Base-by-base conservation (phyloP, 805 yeast species). In the Torulaspora delbrueckii region DNA sequence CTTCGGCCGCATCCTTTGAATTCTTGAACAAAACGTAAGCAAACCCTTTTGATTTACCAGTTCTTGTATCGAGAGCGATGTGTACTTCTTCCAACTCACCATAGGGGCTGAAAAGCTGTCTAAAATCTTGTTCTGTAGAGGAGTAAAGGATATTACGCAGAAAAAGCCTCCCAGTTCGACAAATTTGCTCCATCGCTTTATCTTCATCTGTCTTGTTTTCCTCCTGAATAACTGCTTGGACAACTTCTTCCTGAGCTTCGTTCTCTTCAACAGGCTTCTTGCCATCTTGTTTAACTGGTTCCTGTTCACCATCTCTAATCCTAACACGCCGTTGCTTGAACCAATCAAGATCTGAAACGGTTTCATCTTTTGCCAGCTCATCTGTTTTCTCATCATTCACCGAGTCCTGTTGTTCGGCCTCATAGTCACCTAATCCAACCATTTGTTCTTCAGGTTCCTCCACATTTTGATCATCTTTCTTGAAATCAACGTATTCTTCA, bases 21-120 rank as follows among this genome's bases (percentile, higher is more conserved):
- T 78, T 72, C n/a, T 65, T 68, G 60, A 84, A 93, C 60, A 82
- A 80, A 9, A 89, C 74, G 59, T 90, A 90, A 0, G 93, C 96
- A 65, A 88, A 87, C 0, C 99, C 99, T 66, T 93, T 93, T 1
- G 96, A 84, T 56, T 81, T 78, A 8, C 95, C 95, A 0, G 95
- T 86, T 68, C 93, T 78, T 3, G 95, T 83, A 60, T 91, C 98
- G 30, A 89, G 65, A 1, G 99, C 96, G 56, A 93, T 73, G 65
- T 93, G 99, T 1, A 88, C 96, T 67, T 93, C 98, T 53, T 82
- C 86, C 31, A 89, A 63, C 5, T 69, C 68, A 8, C 99, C 99
- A 62, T 69, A 93, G 3, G 71, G 62, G 4, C 73, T 51, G 58
- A 93, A 90, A 19, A 89, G 69, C 2, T 73, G 68, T 26, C 70